Evolutionary conservation across 2,329 filamentous ascomycete genomes (phyloP).

Genomic region (Macroventuria anomochaeta): DNA sequence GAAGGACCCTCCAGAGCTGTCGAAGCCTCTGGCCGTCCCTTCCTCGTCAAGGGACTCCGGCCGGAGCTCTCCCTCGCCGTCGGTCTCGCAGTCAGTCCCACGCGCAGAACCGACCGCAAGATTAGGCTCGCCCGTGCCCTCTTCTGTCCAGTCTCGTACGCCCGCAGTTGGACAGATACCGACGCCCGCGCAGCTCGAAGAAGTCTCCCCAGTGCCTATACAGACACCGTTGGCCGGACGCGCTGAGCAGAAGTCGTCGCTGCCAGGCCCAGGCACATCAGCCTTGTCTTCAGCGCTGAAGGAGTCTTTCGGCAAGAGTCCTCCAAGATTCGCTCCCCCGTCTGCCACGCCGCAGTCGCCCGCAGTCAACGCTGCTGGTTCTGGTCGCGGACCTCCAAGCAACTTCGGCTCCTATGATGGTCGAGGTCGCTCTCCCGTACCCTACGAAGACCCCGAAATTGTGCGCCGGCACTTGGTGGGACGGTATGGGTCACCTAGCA

Average conservation of each 20-base stretch:
- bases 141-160: constrained; percentile 50
- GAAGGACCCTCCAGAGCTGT: constrained; percentile 22
- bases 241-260: constrained; percentile 61
- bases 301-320: constrained; percentile 72
- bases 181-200: constrained; percentile 55
- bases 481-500: constrained; percentile 47
- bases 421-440: constrained; percentile 62
- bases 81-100: constrained; percentile 51
- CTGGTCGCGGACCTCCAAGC: constrained; percentile 65
- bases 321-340: constrained; percentile 69
- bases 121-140: constrained; percentile 63
- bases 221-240: constrained; percentile 71
- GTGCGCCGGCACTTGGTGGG: constrained; percentile 84
- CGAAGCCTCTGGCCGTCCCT: constrained; percentile 39
- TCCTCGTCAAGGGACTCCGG: constrained; percentile 35
- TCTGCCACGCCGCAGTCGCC: constrained; percentile 65
- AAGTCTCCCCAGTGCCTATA: constrained; percentile 42
- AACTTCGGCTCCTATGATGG: constrained; percentile 88
- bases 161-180: constrained; percentile 60
- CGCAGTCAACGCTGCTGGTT: constrained; percentile 46
- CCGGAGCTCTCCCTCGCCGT: constrained; percentile 46
- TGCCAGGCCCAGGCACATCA: constrained; percentile 81
- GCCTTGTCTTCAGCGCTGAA: constrained; percentile 88
- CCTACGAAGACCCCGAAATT: constrained; percentile 88
- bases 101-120: constrained; percentile 62